Evolutionary conservation across 140 eudicot species (phyloP), one percentile per base, ranked within the genome.

Genomic region (Senecio squalidus): DNA sequence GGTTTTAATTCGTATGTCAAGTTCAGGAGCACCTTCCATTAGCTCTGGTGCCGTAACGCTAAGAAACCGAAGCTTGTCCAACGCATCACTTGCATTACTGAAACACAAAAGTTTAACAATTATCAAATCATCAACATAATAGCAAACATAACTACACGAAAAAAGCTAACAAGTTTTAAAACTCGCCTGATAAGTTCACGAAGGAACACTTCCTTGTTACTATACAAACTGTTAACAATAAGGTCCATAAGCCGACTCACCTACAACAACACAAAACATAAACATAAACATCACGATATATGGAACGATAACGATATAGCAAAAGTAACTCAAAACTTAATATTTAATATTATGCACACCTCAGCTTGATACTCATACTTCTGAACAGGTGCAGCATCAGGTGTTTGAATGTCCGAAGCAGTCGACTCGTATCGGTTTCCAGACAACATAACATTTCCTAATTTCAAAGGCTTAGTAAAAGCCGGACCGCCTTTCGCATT

Each of bases 241-340:
- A 92, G 98, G 74, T 92, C 95, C 98, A 92, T 92, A 29, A 92
- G 96, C 23, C 96, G 96, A 60, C 98, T 92, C 27, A 92, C 98
- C 98, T 90, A 80, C 46, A 67, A 52, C 20, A 31, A 25, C 36
- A 36, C 47, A 74, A 43, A 53, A 28, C 31, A 74, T 30, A 7
- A 31, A 5, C 1, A 31, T 5, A 31, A 0, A 5, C 11, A 31
- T 5, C 38, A 5, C 10, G 1, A 31, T 31, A 31, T 7, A 5
- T 7, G 38, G 1, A 31, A 31, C 6, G 9, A 7, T 31, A 31
- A 31, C 11, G 9, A 9, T 31, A 31, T 31, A 2, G 8, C 9
- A 31, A 0, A 0, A 31, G 9, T 1, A 2, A 31, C 38, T 31
- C 5, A 31, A 31, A 5, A 25, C 17, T 11, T 14, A 0, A 30